phyloP scores from a whole-genome alignment of 2,329 filamentous ascomycete species.

The Pyricularia grisea region DNA sequence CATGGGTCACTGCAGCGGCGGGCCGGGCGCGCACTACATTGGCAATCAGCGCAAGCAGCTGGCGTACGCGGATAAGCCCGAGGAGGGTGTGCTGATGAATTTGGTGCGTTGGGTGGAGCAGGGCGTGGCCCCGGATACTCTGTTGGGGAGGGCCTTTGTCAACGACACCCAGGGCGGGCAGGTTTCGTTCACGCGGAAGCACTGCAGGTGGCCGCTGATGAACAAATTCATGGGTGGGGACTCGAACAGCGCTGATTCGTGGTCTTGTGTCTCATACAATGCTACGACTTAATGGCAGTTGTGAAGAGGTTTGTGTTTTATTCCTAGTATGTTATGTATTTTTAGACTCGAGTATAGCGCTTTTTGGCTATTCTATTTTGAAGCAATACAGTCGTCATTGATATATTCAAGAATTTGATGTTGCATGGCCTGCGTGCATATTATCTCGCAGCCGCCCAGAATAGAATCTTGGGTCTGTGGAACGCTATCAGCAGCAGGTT shows the following conservation, averaged over 20 bases:
- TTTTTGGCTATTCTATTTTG: too few species aligned
- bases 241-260: slow-evolving; percentile 6
- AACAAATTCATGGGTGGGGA: slow-evolving; percentile 7
- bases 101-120: slow-evolving; percentile 10
- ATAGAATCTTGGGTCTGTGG: too few species aligned
- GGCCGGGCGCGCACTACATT: slow-evolving; percentile 33
- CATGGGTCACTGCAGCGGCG: slow-evolving; percentile 39
- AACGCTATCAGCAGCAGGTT: too few species aligned
- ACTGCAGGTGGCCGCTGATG: slow-evolving; percentile 9
- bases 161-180: not conserved
- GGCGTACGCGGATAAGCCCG: not conserved
- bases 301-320: not conserved
- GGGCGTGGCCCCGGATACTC: slow-evolving; percentile 7
- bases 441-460: too few species aligned
- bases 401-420: too few species aligned
- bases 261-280: slow-evolving; percentile 5
- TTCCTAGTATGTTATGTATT: too few species aligned
- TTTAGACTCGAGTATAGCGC: too few species aligned
- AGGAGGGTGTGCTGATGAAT: not conserved
- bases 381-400: too few species aligned
- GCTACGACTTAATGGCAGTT: not conserved
- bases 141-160: not conserved
- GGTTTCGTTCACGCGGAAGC: slow-evolving; percentile 4
- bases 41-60: slow-evolving; percentile 9
- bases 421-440: too few species aligned